Conservation (phyloP, 1,139 yeast genomes). For the Hansenula sp. region DNA sequence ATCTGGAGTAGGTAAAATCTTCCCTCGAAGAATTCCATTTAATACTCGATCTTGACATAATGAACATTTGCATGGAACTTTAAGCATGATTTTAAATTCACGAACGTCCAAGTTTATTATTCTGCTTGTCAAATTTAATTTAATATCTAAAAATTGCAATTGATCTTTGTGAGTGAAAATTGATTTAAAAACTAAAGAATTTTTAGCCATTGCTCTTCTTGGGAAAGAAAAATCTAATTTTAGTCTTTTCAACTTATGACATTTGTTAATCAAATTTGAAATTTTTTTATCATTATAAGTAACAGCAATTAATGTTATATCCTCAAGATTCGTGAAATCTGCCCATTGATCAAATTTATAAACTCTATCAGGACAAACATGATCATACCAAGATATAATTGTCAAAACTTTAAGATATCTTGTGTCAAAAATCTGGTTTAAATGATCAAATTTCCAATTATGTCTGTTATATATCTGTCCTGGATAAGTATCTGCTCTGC, state of each 20-base stretch:
- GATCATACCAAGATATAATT: conserved; percentile 37
- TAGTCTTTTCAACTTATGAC: conserved; percentile 28
- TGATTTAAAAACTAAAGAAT: conserved; percentile 28
- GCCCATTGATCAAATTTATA: conserved; percentile 31
- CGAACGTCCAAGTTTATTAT: conserved; percentile 30
- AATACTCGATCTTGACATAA: conserved; percentile 23
- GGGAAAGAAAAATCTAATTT: conserved; percentile 35
- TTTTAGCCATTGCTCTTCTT: conserved; percentile 26
- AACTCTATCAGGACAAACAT: conserved; percentile 24
- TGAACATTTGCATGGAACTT: conserved; percentile 28
- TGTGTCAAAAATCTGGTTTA: conserved; percentile 32
- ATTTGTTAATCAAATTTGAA: conserved; percentile 24
- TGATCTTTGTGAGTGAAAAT: conserved; percentile 28
- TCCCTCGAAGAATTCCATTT: conserved; percentile 24
- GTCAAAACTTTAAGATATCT: conserved; percentile 30
- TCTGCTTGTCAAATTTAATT: conserved; percentile 18
- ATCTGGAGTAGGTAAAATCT: conserved; percentile 26
- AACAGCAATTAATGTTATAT: conserved; percentile 35
- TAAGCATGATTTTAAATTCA: conserved; percentile 24
- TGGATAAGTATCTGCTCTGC: conserved; percentile 33
- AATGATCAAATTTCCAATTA: conserved; percentile 16
- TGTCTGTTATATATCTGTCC: conserved; percentile 19
- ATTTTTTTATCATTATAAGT: conserved; percentile 26
- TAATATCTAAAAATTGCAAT: conserved; percentile 32
- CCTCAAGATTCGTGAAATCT: conserved; percentile 30